Percentiles rank a stretch among this genome's conserved stretches.
These are phyloP conservation scores for Neodidymelliopsis sp. DNA, from an alignment of 2,329 filamentous ascomycete genomes.

Conservation along the genomic window DNA sequence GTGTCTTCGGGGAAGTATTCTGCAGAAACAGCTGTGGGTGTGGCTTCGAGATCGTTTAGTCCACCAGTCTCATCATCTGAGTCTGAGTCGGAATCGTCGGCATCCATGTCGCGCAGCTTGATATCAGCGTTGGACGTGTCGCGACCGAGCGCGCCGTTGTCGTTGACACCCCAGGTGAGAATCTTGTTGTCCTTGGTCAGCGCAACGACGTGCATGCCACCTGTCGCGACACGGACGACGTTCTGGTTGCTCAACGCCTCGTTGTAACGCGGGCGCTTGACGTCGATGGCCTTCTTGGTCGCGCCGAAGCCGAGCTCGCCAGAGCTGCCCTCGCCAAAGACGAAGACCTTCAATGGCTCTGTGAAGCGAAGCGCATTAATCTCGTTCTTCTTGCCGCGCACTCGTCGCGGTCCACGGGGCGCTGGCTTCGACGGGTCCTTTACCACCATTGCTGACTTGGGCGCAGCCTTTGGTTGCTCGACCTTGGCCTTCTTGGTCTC, in stretches of 20 bases:
- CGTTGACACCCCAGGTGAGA: slow-evolving; percentile 87
- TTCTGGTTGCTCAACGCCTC: slow-evolving; percentile 65
- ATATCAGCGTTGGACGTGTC: slow-evolving; percentile 72
- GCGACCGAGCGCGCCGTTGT: slow-evolving; percentile 80
- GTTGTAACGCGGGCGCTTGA: slow-evolving; percentile 77
- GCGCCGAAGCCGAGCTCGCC: slow-evolving; percentile 82
- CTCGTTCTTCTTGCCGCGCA: slow-evolving; percentile 47
- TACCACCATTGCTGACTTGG: slow-evolving; percentile 24
- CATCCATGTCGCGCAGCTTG: slow-evolving; percentile 62
- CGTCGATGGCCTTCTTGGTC: slow-evolving; percentile 71
- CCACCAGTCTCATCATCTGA: slow-evolving; percentile 66
- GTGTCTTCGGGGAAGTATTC: slow-evolving; percentile 68
- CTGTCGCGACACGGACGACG: slow-evolving; percentile 78
- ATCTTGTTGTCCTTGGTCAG: slow-evolving; percentile 83
- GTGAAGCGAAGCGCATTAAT: slow-evolving; percentile 70
- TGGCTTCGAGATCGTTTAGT: slow-evolving; percentile 76
- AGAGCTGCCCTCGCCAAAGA: slow-evolving; percentile 81
- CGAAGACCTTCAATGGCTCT: slow-evolving; percentile 73
- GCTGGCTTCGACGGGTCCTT: slow-evolving; percentile 28
- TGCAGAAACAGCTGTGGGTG: slow-evolving; percentile 65
- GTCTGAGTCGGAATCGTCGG: slow-evolving; percentile 55
- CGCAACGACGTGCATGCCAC: slow-evolving; percentile 82
- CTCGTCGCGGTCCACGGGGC: slow-evolving; percentile 43
- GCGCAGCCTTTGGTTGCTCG: slow-evolving; percentile 21
- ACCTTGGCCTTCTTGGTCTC: slow-evolving; percentile 37